Conservation (phyloP, 495 filamentous ascomycete species). For the Annulohypoxylon moriforme region DNA sequence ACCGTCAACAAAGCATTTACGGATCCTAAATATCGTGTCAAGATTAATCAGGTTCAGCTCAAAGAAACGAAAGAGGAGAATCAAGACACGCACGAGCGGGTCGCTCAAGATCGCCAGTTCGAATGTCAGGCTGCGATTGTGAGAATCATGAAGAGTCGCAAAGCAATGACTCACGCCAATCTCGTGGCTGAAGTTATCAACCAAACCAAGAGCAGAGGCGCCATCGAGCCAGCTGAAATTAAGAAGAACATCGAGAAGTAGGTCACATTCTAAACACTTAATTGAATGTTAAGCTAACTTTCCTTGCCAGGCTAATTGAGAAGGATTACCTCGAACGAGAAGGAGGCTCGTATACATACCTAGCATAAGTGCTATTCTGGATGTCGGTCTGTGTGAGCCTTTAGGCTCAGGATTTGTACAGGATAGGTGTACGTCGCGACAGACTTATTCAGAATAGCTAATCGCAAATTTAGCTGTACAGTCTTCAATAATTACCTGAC, state of each 20-base stretch:
- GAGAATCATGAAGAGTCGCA: conserved; percentile 94
- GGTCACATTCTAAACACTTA: conserved; percentile 45
- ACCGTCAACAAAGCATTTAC: conserved; percentile 78
- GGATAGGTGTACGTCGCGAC: neutral
- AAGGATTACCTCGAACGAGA: conserved; percentile 96
- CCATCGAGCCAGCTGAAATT: conserved; percentile 84
- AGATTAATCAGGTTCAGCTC: conserved; percentile 98
- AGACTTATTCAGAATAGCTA: neutral
- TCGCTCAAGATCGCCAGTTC: conserved; percentile 88
- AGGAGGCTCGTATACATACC: conserved; percentile 79
- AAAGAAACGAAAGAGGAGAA: conserved; percentile 92
- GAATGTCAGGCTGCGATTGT: conserved; percentile 98
- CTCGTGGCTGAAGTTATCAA: conserved; percentile 88
- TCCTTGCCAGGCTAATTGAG: conserved; percentile 77
- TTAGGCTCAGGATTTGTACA: neutral
- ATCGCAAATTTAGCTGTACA: neutral
- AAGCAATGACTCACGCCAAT: conserved; percentile 84
- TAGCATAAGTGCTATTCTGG: conserved; percentile 68
- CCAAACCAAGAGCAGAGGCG: conserved; percentile 85
- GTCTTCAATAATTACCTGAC: neutral
- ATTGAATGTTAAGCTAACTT: neutral
- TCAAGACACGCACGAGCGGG: conserved; percentile 88
- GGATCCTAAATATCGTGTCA: conserved; percentile 88
- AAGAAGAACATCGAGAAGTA: conserved; percentile 97
- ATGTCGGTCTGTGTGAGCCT: neutral